These are phyloP conservation scores for Lupinus albus DNA, from an alignment of 306 rosid genomes.

Conservation along the genomic window DNA sequence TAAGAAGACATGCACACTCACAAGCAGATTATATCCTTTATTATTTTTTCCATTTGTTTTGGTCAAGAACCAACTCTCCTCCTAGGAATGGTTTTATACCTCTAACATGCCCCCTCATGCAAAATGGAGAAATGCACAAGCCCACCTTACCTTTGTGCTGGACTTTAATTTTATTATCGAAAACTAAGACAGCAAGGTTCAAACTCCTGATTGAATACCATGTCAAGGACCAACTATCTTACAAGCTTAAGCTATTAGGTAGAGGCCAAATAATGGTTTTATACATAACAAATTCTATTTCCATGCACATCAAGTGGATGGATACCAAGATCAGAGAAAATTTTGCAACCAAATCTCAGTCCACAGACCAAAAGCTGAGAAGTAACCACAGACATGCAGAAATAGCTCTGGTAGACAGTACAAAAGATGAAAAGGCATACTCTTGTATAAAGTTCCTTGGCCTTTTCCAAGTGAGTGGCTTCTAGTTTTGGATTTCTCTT, in stretches of 20 bases:
- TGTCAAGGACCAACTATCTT: slow-evolving; percentile 15
- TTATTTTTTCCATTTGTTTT: background rate
- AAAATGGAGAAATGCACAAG: background rate
- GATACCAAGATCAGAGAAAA: slow-evolving; percentile 31
- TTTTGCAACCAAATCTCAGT: slow-evolving; percentile 18
- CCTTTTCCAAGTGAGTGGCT: slow-evolving; percentile 96
- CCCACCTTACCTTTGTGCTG: background rate
- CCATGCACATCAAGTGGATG: slow-evolving; percentile 22
- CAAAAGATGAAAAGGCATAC: slow-evolving; percentile 47
- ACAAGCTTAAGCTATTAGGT: slow-evolving; percentile 16
- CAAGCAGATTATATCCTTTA: slow-evolving; percentile 8
- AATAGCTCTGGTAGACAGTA: slow-evolving; percentile 29
- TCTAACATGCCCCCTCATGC: background rate
- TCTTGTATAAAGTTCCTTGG: slow-evolving; percentile 89
- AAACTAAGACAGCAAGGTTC: slow-evolving; percentile 8
- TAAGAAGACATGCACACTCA: background rate
- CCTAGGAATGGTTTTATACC: slow-evolving; percentile 5
- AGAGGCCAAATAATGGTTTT: background rate
- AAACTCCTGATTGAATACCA: slow-evolving; percentile 17
- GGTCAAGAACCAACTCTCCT: background rate
- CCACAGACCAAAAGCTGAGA: slow-evolving; percentile 30
- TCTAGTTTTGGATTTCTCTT: slow-evolving; percentile 97
- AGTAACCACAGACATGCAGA: slow-evolving; percentile 23
- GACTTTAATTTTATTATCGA: slow-evolving; percentile 2
- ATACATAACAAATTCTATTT: slow-evolving; percentile 24